phyloP scores from a whole-genome alignment of 106 monocot genomes.

The Amphibolis antarctica region DNA sequence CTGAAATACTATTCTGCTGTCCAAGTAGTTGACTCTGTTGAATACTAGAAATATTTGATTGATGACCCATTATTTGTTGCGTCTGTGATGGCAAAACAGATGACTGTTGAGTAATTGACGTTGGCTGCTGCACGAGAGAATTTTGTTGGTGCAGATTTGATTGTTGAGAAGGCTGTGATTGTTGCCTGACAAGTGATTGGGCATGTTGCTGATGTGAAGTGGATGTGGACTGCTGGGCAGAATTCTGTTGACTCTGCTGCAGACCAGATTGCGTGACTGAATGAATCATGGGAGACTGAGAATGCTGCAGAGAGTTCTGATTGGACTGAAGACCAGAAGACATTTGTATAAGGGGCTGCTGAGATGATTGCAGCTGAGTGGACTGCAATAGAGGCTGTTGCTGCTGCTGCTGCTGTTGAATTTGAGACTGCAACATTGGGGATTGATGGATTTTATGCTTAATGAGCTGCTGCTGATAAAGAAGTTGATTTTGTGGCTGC shows the following conservation, averaged over 20 bases:
- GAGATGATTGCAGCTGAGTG: slow-evolving; percentile 45
- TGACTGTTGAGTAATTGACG: slow-evolving; percentile 34
- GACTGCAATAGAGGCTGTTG: slow-evolving; percentile 32
- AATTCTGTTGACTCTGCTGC: slow-evolving; percentile 55
- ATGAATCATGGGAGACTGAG: slow-evolving; percentile 39
- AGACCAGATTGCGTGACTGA: slow-evolving; percentile 24
- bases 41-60: slow-evolving; percentile 35
- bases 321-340: slow-evolving; percentile 31
- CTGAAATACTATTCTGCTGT: slow-evolving; percentile 45
- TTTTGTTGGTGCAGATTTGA: slow-evolving; percentile 34
- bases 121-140: slow-evolving; percentile 36
- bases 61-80: slow-evolving; percentile 45
- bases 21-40: slow-evolving; percentile 37
- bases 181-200: slow-evolving; percentile 42
- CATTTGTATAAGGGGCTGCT: slow-evolving; percentile 52
- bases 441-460: slow-evolving; percentile 44
- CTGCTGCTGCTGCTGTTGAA: slow-evolving; percentile 28
- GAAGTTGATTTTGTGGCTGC: slow-evolving; percentile 35
- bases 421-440: slow-evolving; percentile 31
- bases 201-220: slow-evolving; percentile 38
- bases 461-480: slow-evolving; percentile 37
- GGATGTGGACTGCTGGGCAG: slow-evolving; percentile 40
- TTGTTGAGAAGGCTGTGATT: slow-evolving; percentile 25
- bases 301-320: slow-evolving; percentile 36
- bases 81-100: slow-evolving; percentile 31